Evolutionary conservation across 2,329 filamentous ascomycete species (phyloP), one percentile per base, ranked within the genome.

Genomic region (Cordyceps cateniannulata): DNA sequence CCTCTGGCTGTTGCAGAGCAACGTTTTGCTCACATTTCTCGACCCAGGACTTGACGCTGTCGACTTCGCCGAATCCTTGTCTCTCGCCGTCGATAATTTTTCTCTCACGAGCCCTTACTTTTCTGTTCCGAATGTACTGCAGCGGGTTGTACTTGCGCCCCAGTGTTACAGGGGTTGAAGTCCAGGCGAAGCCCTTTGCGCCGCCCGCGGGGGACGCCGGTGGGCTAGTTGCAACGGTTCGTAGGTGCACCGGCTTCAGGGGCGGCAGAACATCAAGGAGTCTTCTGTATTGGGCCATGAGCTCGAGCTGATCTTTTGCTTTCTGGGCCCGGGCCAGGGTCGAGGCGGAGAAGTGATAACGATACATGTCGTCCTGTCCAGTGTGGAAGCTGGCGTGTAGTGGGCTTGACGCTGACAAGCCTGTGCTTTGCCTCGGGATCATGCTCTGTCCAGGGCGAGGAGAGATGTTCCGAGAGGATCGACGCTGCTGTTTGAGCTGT

Each of bases 121-220:
- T 93, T 52, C 93, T 84, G 70, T 99, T 98, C 22, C 95, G 87
- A 60, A 98, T 89, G 67, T 91, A 91, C 72, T 98, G 95, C 25
- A 99, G 76, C 5, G 93, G 95, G 70, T 99, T 96, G 71, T 98
- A 98, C 2, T 80, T 76, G 57, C 93, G 86, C 5, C 89, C 89
- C 8, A 87, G 72, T 62, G 66, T 45, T 16, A 62, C 63, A 71
- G 62, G 44, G 22, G 63, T 65, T 4, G 54, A 32, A 40, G 24
- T 60, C 61, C 61, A 62, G 16, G 50, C 49, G 32, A 62, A 62
- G 20, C 7, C 55, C 20, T 62, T 62, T 27, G 55, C n/a, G 20
- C 25, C 60, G 14, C 27, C 62, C 45, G 68, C 64, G 25, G 79
- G 77, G 9, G 80, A 79, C 0, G 69, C 69, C 0, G 76, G 75